Percentiles rank a stretch among this genome's conserved stretches.
Evolutionary conservation across 2,329 filamentous ascomycete species (phyloP).

Genomic region (Fusarium proliferatum): DNA sequence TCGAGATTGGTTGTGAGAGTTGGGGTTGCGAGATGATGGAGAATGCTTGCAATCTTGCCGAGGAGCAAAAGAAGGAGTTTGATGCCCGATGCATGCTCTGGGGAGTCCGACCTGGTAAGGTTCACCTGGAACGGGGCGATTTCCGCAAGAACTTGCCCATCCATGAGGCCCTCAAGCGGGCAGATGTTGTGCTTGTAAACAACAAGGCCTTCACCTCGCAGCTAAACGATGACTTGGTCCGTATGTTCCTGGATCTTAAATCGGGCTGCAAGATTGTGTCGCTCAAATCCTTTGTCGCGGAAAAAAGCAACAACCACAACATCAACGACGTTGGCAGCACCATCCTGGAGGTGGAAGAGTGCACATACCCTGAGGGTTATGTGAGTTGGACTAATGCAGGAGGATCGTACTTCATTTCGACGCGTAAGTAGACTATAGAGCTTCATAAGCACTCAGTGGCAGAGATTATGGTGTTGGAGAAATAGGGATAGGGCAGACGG

Average conservation of each 20-base stretch:
- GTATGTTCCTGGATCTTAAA: slow-evolving; percentile 94
- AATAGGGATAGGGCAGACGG: slow-evolving; percentile 34
- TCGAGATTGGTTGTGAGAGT: slow-evolving; percentile 92
- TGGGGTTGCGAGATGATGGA: slow-evolving; percentile 98
- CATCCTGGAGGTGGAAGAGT: slow-evolving; percentile 79
- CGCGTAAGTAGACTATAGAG: slow-evolving; percentile 67
- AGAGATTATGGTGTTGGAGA: slow-evolving; percentile 26
- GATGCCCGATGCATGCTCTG: slow-evolving; percentile 86
- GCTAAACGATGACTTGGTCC: slow-evolving; percentile 85
- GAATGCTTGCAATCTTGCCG: slow-evolving; percentile 85
- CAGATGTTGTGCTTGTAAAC: slow-evolving; percentile 97
- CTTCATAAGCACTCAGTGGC: slow-evolving; percentile 46
- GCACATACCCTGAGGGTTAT: slow-evolving; percentile 72
- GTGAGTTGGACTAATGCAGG: slow-evolving; percentile 93
- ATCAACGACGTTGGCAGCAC: slow-evolving; percentile 83
- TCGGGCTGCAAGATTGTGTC: slow-evolving; percentile 90
- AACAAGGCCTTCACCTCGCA: slow-evolving; percentile 95
- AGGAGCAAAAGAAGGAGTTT: slow-evolving; percentile 85
- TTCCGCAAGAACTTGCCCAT: slow-evolving; percentile 81
- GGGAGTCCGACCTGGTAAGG: slow-evolving; percentile 83
- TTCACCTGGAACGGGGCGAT: slow-evolving; percentile 84
- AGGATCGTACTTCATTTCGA: slow-evolving; percentile 90
- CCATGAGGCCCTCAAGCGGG: slow-evolving; percentile 77
- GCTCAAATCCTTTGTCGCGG: slow-evolving; percentile 89
- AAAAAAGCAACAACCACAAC: slow-evolving; percentile 80